Evolutionary conservation across 345 rosid species (phyloP), one percentile per base, ranked within the genome.

Genomic region (Moricandia arvensis): DNA sequence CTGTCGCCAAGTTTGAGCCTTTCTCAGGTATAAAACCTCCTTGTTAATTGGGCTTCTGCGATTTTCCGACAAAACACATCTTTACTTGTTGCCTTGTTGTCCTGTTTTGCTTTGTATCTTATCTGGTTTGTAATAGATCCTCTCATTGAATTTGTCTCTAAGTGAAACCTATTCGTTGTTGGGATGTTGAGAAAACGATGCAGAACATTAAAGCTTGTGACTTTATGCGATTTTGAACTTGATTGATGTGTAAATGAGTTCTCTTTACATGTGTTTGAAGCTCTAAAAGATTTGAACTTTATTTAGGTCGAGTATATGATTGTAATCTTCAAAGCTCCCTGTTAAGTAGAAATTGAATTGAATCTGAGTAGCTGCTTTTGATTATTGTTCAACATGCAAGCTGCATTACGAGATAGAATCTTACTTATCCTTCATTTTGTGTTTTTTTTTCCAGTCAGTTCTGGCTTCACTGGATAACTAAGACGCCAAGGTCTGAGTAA

Each of bases 21-120:
- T 66, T 59, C 31, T 47, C 73, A 72, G 77, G 81, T 77, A 8
- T 31, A 0, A 29, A 13, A 13, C 41, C 76, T 77, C 2, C n/a
- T 4, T 5, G 6, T 45, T 41, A 8, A 55, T 7, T 66, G 45
- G 17, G 65, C 24, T 62, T 53, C 35, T 10, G 4, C 4, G 11
- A 51, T 61, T 60, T 58, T 26, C 72, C 73, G 29, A 72, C 69
- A 58, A 60, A 53, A 33, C 68, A 63, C 24, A 7, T 47, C 43
- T 15, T 55, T 29, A 54, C 21, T 65, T 30, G 13, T 34, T 65
- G 3, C 7, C 29, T 66, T 77, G 30, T 41, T 63, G 71, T 76
- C 18, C 55, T 71, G 76, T 77, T 64, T 33, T 43, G 49, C 34
- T 59, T 65, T 41, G 26, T 30, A 17, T 58, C 72, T n/a, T 77